Percentiles rank a stretch among this genome's conserved stretches.
Evolutionary conservation across 2,329 filamentous ascomycete species (phyloP).

Genomic region (Sporothrix sp.): DNA sequence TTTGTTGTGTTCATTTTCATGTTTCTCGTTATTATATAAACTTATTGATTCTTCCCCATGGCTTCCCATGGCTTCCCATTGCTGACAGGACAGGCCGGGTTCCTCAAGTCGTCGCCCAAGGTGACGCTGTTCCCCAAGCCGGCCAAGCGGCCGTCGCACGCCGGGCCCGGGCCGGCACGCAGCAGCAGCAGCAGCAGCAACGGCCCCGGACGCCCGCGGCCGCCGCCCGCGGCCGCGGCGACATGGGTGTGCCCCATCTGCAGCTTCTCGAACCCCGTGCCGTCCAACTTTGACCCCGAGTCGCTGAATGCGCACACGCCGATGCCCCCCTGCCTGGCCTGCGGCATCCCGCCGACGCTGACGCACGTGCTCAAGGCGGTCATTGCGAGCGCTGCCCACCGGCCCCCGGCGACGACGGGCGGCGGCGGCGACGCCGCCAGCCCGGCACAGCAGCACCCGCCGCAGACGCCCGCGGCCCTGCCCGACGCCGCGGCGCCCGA

Average conservation of each 20-base stretch:
- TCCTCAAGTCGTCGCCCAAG: conserved; percentile 90
- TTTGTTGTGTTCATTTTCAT: neutral
- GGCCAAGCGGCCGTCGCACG: conserved; percentile 46
- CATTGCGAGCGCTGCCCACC: conserved; percentile 61
- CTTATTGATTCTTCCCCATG: neutral
- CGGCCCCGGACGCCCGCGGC: conserved; percentile 33
- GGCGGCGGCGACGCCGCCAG: conserved; percentile 18
- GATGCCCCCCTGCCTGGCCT: conserved; percentile 79
- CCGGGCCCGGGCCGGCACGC: conserved; percentile 36
- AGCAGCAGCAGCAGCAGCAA: conserved; percentile 32
- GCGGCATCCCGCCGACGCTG: conserved; percentile 84
- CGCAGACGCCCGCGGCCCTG: neutral
- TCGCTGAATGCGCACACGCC: conserved; percentile 70
- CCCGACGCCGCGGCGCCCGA: no score
- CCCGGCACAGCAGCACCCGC: neutral
- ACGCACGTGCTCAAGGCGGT: conserved; percentile 77
- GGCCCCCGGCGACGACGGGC: conserved; percentile 25
- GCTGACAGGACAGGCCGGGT: no score
- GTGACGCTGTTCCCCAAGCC: conserved; percentile 81
- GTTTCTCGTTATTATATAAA: neutral
- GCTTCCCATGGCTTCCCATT: no score
- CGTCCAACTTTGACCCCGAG: conserved; percentile 83
- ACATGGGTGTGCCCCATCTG: conserved; percentile 97
- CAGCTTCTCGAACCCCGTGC: conserved; percentile 86
- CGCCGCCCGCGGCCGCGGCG: conserved; percentile 47